Percentiles rank a stretch among this genome's conserved stretches.
phyloP scores from a whole-genome alignment of 2,329 filamentous ascomycete genomes.

The Scedosporium aurantiacum region DNA sequence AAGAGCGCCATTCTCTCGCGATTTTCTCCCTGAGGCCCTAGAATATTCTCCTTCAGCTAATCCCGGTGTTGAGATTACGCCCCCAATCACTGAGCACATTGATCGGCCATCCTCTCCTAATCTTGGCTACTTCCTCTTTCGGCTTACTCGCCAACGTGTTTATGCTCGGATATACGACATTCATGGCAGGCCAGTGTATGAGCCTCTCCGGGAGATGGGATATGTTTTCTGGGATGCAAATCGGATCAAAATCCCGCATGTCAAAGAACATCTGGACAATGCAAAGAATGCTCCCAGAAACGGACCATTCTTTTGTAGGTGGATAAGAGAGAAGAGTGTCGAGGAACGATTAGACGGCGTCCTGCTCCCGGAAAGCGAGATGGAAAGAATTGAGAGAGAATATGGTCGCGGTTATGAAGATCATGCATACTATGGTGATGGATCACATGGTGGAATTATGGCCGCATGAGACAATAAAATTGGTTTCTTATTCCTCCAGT shows the following conservation, averaged over 20 bases:
- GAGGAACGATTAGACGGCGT: not conserved
- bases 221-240: constrained; percentile 1
- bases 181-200: not conserved
- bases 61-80: not conserved
- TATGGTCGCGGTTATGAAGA: not conserved
- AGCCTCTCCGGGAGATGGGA: not conserved
- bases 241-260: not conserved
- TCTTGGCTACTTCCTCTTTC: not conserved
- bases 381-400: not conserved
- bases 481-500: too few relatives aligned
- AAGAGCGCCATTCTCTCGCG: not conserved
- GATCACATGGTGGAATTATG: too few relatives aligned
- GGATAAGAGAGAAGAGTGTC: not conserved
- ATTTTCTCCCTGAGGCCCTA: not conserved
- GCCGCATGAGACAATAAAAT: too few relatives aligned
- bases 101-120: not conserved
- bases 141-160: not conserved
- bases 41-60: not conserved
- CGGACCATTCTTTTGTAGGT: not conserved
- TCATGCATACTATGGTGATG: too few relatives aligned
- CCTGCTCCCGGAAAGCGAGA: not conserved
- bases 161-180: not conserved
- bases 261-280: not conserved
- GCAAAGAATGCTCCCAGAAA: not conserved
- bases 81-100: too few relatives aligned